Conservation (phyloP, 1,139 yeast genomes). For the Taphrina pruni region DNA sequence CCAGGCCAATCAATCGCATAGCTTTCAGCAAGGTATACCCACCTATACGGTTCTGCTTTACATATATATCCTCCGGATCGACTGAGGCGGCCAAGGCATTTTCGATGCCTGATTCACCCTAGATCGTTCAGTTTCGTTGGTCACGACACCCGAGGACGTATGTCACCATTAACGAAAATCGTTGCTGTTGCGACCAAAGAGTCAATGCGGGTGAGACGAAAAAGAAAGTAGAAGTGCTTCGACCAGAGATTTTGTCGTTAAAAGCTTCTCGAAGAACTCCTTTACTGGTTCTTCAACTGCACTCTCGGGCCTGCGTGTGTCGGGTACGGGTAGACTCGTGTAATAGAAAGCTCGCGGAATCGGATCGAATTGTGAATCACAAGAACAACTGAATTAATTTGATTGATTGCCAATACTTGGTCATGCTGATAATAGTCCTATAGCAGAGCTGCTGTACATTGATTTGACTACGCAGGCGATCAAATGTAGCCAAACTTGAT, state of each 20-base stretch:
- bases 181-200: too few species aligned
- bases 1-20: neutral
- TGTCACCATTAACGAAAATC: too few species aligned
- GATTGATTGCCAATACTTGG: neutral
- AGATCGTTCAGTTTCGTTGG: neutral
- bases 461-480: too few species aligned
- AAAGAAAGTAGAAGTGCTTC: too few species aligned
- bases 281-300: neutral
- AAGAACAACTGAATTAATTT: neutral
- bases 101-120: neutral
- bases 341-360: neutral
- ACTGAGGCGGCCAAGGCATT: slow-evolving; percentile 50
- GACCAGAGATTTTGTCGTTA: too few species aligned
- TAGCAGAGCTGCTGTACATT: neutral
- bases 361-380: neutral
- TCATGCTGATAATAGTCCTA: neutral
- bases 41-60: slow-evolving; percentile 40
- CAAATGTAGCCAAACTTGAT: too few species aligned
- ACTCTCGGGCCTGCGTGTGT: neutral
- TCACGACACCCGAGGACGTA: too few species aligned
- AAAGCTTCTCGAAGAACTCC: neutral
- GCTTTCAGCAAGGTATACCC: neutral
- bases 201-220: too few species aligned
- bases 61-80: slow-evolving; percentile 75
- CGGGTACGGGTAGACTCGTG: slow-evolving; percentile 14